Base-by-base conservation (phyloP, 2,329 filamentous ascomycete genomes). In the Xylaria sp. region DNA sequence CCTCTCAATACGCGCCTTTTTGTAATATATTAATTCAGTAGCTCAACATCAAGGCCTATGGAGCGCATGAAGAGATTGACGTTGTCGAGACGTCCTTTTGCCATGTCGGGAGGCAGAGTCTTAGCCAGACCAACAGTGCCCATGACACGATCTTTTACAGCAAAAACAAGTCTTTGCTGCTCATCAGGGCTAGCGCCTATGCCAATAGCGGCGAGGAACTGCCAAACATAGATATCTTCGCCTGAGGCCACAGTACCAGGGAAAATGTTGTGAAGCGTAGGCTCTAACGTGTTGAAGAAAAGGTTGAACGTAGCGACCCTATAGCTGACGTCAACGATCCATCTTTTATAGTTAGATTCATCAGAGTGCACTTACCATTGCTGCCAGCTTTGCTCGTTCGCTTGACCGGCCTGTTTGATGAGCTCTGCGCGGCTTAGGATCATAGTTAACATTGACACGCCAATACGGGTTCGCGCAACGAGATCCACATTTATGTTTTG, bases 11-110 rank as follows among this genome's bases (percentile, higher is more conserved):
- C 39, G 9, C 18, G 15, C 13, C 28, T 43, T 31, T 43, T 54
- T 18, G 25, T 33, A 20, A 20, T 20, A 33, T 54, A 52, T 62
- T 58, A 72, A 36, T 82, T 80, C 70, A 90, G 81, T 61, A 91
- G 82, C 75, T 98, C 96, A 60, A 99, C 96, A 83, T 99, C 96
- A 79, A 99, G 86, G n/a, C 96, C 96, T 81, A 99, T 98, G 65
- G 95, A 96, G 77, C 94, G 92, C 94, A 99, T 98, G 81, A 99
- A 99, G 65, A 99, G 84, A 79, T 99, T 99, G 74, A 99, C 96
- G 78, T 97, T 97, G 67, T 92, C 91, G 67, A 97, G 85, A 68
- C 95, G 91, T 78, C 93, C 90, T 69, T 90, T 90, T 13, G 92
- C 91, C 90, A 98, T 93, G 66, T 96, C 92, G 18, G 91, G 87